Evolutionary conservation across 148 eudicot species (phyloP).

Genomic region (Beta vulgaris): DNA sequence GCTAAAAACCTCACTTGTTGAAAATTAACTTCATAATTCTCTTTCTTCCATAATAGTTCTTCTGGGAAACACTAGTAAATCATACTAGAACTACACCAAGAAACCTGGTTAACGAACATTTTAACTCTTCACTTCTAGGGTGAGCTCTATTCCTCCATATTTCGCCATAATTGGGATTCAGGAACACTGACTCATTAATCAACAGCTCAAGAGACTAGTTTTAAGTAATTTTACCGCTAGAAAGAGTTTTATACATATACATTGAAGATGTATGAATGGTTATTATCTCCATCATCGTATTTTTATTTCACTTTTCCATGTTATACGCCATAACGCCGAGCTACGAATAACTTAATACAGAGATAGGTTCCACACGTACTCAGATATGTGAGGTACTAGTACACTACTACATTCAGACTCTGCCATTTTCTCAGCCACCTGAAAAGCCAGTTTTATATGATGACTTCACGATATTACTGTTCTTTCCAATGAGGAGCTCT

Average conservation of each 20-base stretch:
- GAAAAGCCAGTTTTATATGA: neutral
- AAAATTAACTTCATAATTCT: no score
- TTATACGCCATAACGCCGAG: neutral
- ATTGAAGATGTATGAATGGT: no score
- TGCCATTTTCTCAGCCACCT: neutral
- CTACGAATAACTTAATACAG: neutral
- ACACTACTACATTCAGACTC: neutral
- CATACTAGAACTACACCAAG: no score
- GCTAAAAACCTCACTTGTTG: no score
- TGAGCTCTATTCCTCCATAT: no score
- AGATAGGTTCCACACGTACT: neutral
- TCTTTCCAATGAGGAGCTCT: neutral
- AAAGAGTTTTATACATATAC: neutral
- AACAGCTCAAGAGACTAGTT: neutral
- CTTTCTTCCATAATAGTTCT: no score
- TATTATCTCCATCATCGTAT: neutral
- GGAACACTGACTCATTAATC: neutral
- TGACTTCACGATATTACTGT: neutral
- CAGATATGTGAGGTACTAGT: neutral
- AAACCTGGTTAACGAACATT: no score
- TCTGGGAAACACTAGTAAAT: no score
- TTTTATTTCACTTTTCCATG: neutral
- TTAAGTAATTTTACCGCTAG: neutral
- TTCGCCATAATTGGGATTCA: neutral
- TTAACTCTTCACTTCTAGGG: no score